A percentile compares a stretch with the other conserved stretches of the same genome.
These are phyloP conservation scores for Yarrowia alimentaria DNA, from an alignment of 805 yeast genomes.

Conservation along the genomic window DNA sequence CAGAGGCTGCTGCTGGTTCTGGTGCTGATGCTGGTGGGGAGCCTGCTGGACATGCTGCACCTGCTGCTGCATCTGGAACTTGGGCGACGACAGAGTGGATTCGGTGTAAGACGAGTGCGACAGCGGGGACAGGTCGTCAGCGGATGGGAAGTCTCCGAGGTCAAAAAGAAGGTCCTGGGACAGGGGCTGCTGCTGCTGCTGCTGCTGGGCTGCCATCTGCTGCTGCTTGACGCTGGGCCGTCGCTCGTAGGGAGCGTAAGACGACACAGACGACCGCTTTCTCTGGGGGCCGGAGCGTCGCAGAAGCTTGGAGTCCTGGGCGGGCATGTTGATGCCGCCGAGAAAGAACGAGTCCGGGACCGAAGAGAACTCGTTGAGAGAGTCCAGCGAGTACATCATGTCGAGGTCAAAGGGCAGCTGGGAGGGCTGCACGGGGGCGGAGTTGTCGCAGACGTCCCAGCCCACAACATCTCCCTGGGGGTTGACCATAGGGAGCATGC, in stretches of 20 bases:
- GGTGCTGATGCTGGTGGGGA: background rate
- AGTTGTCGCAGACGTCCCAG: constrained; percentile 24
- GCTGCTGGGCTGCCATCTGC: constrained; percentile 27
- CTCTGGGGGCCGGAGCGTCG: constrained; percentile 23
- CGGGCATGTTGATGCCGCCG: constrained; percentile 9
- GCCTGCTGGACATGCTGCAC: constrained; percentile 2
- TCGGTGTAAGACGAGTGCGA: constrained; percentile 25
- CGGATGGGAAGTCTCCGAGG: constrained; percentile 23
- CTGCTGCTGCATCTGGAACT: constrained; percentile 21
- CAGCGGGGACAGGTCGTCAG: constrained; percentile 19
- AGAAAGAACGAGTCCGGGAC: constrained; percentile 20
- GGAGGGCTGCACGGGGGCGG: constrained; percentile 1
- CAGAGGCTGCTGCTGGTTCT: constrained; percentile 13
- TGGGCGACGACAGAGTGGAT: constrained; percentile 21
- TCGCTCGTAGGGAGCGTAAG: constrained; percentile 15
- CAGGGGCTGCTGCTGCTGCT: constrained; percentile 26
- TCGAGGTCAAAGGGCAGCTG: constrained; percentile 24
- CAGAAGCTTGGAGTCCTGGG: constrained; percentile 6
- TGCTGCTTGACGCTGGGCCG: constrained; percentile 27
- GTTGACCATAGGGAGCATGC: constrained; percentile 27
- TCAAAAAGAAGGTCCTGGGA: constrained; percentile 22
- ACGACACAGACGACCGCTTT: constrained; percentile 14
- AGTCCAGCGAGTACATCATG: constrained; percentile 24
- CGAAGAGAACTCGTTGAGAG: constrained; percentile 13
- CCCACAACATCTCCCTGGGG: constrained; percentile 27